Evolutionary conservation across 345 rosid genomes (phyloP).

Genomic region (Gossypium turneri): DNA sequence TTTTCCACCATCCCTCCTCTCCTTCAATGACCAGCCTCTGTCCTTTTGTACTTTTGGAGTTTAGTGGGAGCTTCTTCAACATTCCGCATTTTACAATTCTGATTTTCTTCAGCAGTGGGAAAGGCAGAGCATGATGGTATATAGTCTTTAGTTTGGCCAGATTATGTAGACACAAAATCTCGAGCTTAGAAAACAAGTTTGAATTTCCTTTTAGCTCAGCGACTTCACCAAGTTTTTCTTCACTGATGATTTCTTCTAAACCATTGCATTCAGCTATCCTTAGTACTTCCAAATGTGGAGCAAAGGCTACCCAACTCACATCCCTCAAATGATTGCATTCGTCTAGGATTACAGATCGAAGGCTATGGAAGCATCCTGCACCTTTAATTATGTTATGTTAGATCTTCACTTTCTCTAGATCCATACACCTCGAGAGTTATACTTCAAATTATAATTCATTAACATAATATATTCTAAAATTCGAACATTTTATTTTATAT

Average conservation of each 20-base stretch:
- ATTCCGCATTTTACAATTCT: neutral
- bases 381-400: neutral
- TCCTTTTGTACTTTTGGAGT: neutral
- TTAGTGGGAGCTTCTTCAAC: neutral
- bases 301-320: neutral
- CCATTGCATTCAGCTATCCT: accelerated
- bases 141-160: neutral
- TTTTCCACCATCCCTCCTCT: neutral
- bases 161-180: accelerated
- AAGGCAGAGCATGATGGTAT: neutral
- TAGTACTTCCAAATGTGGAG: neutral
- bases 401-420: neutral
- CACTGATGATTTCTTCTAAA: neutral
- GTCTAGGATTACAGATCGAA: accelerated
- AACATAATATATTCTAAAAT: too few species aligned
- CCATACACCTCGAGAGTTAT: accelerated
- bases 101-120: neutral
- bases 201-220: neutral
- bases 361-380: neutral
- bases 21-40: neutral
- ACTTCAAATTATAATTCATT: too few species aligned
- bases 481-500: too few species aligned
- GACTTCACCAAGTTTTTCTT: neutral
- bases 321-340: neutral
- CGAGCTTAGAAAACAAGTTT: neutral